Conservation (phyloP, 2,329 filamentous ascomycete species). For the Arthroderma sp. region DNA sequence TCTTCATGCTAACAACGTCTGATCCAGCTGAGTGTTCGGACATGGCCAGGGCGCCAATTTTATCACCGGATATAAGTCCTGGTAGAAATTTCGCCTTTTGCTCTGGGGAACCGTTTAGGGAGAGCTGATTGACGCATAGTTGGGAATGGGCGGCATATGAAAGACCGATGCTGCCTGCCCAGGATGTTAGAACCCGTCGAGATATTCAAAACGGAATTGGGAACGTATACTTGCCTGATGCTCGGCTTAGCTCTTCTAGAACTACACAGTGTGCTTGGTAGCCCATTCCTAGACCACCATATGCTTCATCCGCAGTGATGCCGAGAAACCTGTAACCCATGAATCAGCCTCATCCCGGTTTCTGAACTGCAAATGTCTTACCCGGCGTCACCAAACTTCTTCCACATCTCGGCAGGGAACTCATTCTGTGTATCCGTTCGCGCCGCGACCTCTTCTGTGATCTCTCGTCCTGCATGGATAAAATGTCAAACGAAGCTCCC, state of each 20-base stretch:
- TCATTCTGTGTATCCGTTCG: slow-evolving; percentile 73
- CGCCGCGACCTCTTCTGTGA: slow-evolving; percentile 68
- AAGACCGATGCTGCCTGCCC: slow-evolving; percentile 51
- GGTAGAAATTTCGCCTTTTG: slow-evolving; percentile 77
- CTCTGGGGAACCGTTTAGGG: slow-evolving; percentile 65
- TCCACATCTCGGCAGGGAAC: slow-evolving; percentile 87
- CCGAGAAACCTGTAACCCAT: slow-evolving; percentile 55
- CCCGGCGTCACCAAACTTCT: slow-evolving; percentile 78
- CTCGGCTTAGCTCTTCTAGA: slow-evolving; percentile 86
- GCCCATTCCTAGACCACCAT: slow-evolving; percentile 79
- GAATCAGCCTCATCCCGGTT: not conserved
- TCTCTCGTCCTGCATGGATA: slow-evolving; percentile 52
- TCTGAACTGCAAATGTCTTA: slow-evolving; percentile 13
- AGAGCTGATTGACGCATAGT: slow-evolving; percentile 90
- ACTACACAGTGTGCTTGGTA: slow-evolving; percentile 95
- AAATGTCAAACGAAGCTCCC: not conserved
- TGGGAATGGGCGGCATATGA: slow-evolving; percentile 95
- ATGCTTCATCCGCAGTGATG: slow-evolving; percentile 83
- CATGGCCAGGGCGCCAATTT: slow-evolving; percentile 85
- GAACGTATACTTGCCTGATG: slow-evolving; percentile 44
- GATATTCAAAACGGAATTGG: not conserved
- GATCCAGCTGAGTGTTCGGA: slow-evolving; percentile 80
- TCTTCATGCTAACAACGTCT: slow-evolving; percentile 94
- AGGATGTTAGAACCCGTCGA: not conserved
- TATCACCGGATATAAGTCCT: slow-evolving; percentile 63